A percentile compares a stretch with the other conserved stretches of the same genome.
phyloP scores from a whole-genome alignment of 225 moss, liverwort and hornwort species.

The Pleurozium schreberi region DNA sequence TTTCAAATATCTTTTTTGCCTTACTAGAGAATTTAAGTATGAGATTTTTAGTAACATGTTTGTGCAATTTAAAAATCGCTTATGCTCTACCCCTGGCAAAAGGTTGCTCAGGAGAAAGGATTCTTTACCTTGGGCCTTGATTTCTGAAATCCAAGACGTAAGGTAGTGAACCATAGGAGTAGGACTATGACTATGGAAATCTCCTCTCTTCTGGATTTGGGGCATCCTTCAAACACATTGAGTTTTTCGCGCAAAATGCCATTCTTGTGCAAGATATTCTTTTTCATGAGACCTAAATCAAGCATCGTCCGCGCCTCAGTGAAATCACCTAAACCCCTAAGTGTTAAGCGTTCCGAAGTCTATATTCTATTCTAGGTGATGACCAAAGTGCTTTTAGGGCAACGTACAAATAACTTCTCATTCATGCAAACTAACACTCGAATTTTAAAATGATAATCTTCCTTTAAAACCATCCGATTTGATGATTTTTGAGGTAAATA shows the following conservation, averaged over 20 bases:
- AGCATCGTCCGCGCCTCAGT: background rate
- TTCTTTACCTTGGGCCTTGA: background rate
- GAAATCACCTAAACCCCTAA: background rate
- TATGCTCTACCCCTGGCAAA: background rate
- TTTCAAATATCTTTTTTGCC: too few species aligned
- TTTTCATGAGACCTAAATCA: background rate
- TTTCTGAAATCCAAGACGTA: background rate
- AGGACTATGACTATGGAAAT: background rate
- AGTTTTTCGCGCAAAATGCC: background rate
- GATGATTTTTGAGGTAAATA: background rate
- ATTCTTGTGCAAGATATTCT: background rate
- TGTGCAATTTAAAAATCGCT: too few species aligned
- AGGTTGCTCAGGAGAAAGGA: background rate
- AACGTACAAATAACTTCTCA: background rate
- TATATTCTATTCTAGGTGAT: background rate
- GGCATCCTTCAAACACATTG: background rate
- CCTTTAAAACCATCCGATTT: background rate
- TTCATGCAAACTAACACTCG: background rate
- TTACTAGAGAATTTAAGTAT: background rate
- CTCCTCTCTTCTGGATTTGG: background rate
- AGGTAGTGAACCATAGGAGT: background rate
- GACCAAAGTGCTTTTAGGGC: background rate
- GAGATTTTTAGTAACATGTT: background rate
- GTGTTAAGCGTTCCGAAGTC: background rate
- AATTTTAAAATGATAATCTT: background rate